A percentile compares a stretch with the other conserved stretches of the same genome.
These are phyloP conservation scores for Lichtheimia ornata DNA, from an alignment of 371 early-diverging fungal genomes.

Conservation along the genomic window DNA sequence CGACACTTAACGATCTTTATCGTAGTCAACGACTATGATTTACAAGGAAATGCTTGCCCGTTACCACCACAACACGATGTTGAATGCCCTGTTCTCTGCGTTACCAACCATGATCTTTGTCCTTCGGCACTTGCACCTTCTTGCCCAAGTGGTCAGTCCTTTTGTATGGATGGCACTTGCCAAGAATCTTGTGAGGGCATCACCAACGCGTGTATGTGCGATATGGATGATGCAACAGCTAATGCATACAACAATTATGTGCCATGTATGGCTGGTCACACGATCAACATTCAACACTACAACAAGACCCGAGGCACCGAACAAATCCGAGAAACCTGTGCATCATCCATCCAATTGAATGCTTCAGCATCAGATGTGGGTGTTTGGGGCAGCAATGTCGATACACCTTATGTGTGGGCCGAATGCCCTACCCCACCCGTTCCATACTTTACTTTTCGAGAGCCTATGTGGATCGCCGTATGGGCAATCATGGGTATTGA, in stretches of 20 bases:
- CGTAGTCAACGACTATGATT: slow-evolving; percentile 55
- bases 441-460: slow-evolving; percentile 52
- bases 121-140: slow-evolving; percentile 39
- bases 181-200: slow-evolving; percentile 43
- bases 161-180: slow-evolving; percentile 63
- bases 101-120: slow-evolving; percentile 37
- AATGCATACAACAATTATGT: slow-evolving; percentile 24
- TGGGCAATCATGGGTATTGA: slow-evolving; percentile 46
- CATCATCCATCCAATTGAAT: slow-evolving; percentile 14
- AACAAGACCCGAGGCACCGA: slow-evolving; percentile 1
- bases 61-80: slow-evolving; percentile 35
- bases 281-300: slow-evolving; percentile 4
- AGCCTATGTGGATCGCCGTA: slow-evolving; percentile 63
- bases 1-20: neutral
- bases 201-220: slow-evolving; percentile 45
- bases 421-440: slow-evolving; percentile 48
- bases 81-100: slow-evolving; percentile 56
- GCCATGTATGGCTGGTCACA: slow-evolving; percentile 47
- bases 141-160: slow-evolving; percentile 46
- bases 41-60: slow-evolving; percentile 54
- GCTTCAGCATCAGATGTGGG: slow-evolving; percentile 17
- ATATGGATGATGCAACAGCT: slow-evolving; percentile 18
- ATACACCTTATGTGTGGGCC: slow-evolving; percentile 43
- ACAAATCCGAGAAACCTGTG: slow-evolving; percentile 51
- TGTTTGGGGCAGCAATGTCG: slow-evolving; percentile 33